Evolutionary conservation across 495 filamentous ascomycete species (phyloP), one percentile per base, ranked within the genome.

Genomic region (Penicillium cataractarum): DNA sequence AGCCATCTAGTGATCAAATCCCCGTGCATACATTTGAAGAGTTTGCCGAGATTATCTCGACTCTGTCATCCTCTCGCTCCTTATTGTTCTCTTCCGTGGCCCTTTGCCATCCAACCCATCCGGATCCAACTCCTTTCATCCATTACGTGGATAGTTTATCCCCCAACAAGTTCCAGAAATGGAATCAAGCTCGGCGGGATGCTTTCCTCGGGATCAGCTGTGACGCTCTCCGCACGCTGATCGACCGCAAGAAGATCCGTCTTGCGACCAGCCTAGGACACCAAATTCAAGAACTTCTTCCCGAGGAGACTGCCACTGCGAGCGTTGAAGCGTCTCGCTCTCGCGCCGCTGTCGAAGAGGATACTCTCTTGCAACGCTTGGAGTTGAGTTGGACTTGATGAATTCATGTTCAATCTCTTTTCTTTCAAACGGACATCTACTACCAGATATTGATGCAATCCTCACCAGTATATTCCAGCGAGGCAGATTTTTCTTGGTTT

Each of bases 91-190:
- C 71, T 24, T 62, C 66, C n/a, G 64, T 75, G 51, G 60, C 67
- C 7, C 57, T 80, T 26, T 75, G 72, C 26, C 76, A 82, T 58
- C 79, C 79, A 7, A 66, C 66, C 15, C 49, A 71, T 31, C 78
- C 76, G 15, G 67, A 77, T 32, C 26, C 74, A 1, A 58, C 55
- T 17, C 76, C 73, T 4, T 74, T 80, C 48, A 55, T 80, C 22
- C 48, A 63, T 31, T 74, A 67, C 56, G 61, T 74, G 50, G 60
- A 65, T 15, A 48, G 33, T 3, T 21, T 72, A 4, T 63, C 66
- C 12, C 46, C 57, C 8, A 57, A 29, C 21, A 56, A 62, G 42
- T 44, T 69, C 26, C 62, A 66, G n/a, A 32, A 65, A 8, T 75
- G 61, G 67, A 59, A 53, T 21, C 53, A 69, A 13, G 4, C 26